Evolutionary conservation across 2,329 filamentous ascomycete genomes (phyloP).

Genomic region (Fusarium praegraminearum): DNA sequence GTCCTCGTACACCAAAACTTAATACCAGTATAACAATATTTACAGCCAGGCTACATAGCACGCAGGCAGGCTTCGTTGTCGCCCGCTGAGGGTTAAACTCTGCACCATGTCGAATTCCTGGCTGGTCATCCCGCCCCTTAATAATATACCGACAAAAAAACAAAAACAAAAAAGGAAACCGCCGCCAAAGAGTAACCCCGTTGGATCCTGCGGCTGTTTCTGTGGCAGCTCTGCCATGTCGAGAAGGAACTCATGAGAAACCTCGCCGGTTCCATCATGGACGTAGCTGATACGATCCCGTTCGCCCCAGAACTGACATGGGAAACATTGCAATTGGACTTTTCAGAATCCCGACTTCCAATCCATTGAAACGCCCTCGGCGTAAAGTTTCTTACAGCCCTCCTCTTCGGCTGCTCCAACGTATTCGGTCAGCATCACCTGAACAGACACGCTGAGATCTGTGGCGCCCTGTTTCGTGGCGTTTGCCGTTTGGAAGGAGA

Average conservation of each 20-base stretch:
- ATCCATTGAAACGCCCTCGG: constrained; percentile 12
- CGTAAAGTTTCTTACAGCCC: constrained; percentile 18
- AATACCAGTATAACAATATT: constrained; percentile 43
- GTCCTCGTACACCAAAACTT: constrained; percentile 45
- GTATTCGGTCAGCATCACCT: constrained; percentile 9
- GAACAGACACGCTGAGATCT: background rate
- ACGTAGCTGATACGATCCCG: constrained; percentile 21
- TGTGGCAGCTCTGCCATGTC: constrained; percentile 17
- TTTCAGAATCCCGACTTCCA: constrained; percentile 15
- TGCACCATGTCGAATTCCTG: constrained; percentile 10
- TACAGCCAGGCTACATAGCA: constrained; percentile 42
- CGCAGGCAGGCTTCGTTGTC: constrained; percentile 13
- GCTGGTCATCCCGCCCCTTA: constrained; percentile 1
- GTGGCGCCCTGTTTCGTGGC: constrained; percentile 24
- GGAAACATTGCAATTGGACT: constrained; percentile 1
- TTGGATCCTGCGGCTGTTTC: constrained; percentile 12
- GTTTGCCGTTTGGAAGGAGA: constrained; percentile 16
- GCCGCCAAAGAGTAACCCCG: constrained; percentile 15
- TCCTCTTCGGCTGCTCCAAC: constrained; percentile 16
- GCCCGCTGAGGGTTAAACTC: constrained; percentile 5
- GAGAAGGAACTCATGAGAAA: constrained; percentile 32
- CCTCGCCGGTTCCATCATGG: constrained; percentile 32
- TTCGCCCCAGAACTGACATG: background rate
- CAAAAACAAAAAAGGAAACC: constrained; percentile 12
- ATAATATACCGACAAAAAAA: constrained; percentile 22